Conservation (phyloP, 2,329 filamentous ascomycete genomes). For the Colletotrichum kahawae region DNA sequence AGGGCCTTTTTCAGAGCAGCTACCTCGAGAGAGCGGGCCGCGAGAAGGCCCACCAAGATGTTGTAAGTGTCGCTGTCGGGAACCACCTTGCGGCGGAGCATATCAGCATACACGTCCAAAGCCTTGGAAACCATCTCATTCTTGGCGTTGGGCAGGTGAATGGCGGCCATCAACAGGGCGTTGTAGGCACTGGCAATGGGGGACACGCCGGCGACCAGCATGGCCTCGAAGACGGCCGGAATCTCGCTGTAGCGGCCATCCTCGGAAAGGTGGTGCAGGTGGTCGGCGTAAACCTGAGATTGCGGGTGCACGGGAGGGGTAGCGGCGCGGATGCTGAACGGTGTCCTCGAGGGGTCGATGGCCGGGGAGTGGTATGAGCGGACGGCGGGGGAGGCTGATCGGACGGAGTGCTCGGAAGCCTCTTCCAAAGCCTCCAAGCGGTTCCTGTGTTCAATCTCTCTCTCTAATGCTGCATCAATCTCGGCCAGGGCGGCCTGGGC, state of each 20-base stretch:
- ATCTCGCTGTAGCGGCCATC: conserved; percentile 83
- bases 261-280: conserved; percentile 76
- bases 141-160: conserved; percentile 79
- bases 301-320: conserved; percentile 68
- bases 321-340: conserved; percentile 57
- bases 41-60: conserved; percentile 82
- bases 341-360: conserved; percentile 45
- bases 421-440: conserved; percentile 50
- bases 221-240: conserved; percentile 86
- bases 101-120: conserved; percentile 93
- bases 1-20: conserved; percentile 73
- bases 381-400: conserved; percentile 37
- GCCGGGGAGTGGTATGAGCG: conserved; percentile 44
- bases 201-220: conserved; percentile 81
- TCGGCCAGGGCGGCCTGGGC: conserved; percentile 72
- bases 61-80: conserved; percentile 89
- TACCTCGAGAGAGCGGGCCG: conserved; percentile 80
- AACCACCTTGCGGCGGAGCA: conserved; percentile 83
- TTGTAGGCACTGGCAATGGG: conserved; percentile 92
- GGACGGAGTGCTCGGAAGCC: conserved; percentile 43
- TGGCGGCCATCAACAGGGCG: conserved; percentile 82
- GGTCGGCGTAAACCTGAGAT: conserved; percentile 75
- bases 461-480: conserved; percentile 83
- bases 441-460: conserved; percentile 70
- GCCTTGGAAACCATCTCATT: conserved; percentile 89